Evolutionary conservation across 176 grass and related monocot species (phyloP).

Genomic region (Neostapfia colusana): DNA sequence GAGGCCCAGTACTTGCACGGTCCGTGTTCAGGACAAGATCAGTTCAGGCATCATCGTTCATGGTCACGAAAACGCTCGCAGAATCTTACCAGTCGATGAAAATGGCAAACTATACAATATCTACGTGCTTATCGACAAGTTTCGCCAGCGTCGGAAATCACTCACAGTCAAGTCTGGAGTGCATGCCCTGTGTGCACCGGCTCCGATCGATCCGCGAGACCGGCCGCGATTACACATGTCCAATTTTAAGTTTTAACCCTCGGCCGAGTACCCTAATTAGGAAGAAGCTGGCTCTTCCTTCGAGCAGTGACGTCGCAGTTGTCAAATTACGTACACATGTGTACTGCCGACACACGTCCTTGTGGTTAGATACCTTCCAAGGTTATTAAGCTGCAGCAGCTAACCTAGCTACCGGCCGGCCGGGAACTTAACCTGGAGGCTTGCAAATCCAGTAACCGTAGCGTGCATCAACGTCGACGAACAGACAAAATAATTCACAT

Average conservation of each 20-base stretch:
- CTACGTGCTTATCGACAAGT: too few relatives aligned
- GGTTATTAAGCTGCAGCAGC: neutral
- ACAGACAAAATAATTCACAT: neutral
- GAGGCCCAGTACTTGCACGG: too few relatives aligned
- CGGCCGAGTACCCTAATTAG: neutral
- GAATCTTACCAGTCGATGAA: too few relatives aligned
- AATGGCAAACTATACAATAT: too few relatives aligned
- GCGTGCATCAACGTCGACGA: neutral
- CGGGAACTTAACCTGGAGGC: neutral
- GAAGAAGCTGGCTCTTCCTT: too few relatives aligned
- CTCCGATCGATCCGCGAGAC: too few relatives aligned
- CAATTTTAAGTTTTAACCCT: neutral
- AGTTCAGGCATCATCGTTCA: too few relatives aligned
- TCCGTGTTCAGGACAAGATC: too few relatives aligned
- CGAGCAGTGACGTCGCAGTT: conserved; percentile 12
- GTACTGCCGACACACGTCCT: conserved; percentile 38
- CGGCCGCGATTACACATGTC: neutral
- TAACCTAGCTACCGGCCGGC: neutral
- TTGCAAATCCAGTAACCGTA: conserved; percentile 37
- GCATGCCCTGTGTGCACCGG: too few relatives aligned
- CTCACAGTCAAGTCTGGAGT: too few relatives aligned
- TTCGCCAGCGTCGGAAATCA: too few relatives aligned
- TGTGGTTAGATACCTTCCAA: conserved; percentile 31
- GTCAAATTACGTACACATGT: neutral
- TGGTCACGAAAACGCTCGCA: too few relatives aligned